A percentile compares a stretch with the other conserved stretches of the same genome.
These are phyloP conservation scores for Neonectria punicea DNA, from an alignment of 2,329 filamentous ascomycete species.

Conservation along the genomic window DNA sequence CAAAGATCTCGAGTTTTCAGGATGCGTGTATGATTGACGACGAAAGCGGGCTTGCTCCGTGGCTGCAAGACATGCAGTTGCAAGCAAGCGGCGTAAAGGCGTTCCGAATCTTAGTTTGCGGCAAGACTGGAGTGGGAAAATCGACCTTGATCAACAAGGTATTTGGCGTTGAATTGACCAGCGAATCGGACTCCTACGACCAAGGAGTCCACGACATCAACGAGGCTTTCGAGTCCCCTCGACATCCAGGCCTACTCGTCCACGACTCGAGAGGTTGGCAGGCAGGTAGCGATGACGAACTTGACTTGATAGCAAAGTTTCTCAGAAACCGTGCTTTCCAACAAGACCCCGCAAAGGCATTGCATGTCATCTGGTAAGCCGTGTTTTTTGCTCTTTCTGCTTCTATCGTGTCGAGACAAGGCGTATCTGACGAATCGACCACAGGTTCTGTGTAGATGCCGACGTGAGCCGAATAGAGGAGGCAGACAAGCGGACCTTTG, in stretches of 20 bases:
- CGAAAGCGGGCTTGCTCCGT: conserved; percentile 27
- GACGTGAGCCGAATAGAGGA: conserved; percentile 42
- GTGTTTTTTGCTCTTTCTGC: rapidly evolving
- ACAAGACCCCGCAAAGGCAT: conserved; percentile 37
- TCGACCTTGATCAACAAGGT: conserved; percentile 44
- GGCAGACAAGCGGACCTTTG: conserved; percentile 41
- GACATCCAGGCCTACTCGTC: conserved; percentile 38
- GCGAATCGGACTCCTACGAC: conserved; percentile 36
- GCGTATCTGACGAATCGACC: not conserved
- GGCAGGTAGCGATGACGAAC: conserved; percentile 37
- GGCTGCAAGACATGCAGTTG: conserved; percentile 37
- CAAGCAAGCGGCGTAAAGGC: conserved; percentile 40
- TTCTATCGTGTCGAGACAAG: rapidly evolving
- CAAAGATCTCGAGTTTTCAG: conserved; percentile 35
- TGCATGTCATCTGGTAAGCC: conserved; percentile 39
- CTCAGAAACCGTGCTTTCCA: conserved; percentile 40
- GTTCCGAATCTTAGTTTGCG: conserved; percentile 39
- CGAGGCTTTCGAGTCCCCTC: conserved; percentile 39
- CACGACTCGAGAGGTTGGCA: conserved; percentile 43
- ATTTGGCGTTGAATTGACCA: conserved; percentile 41
- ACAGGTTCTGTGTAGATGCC: conserved; percentile 40
- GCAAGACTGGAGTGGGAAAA: conserved; percentile 41
- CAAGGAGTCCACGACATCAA: conserved; percentile 43
- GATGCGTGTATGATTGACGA: conserved; percentile 28
- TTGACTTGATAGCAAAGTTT: conserved; percentile 42